Conservation (phyloP, 441 rosid species). For the Erysimum cheiri region DNA sequence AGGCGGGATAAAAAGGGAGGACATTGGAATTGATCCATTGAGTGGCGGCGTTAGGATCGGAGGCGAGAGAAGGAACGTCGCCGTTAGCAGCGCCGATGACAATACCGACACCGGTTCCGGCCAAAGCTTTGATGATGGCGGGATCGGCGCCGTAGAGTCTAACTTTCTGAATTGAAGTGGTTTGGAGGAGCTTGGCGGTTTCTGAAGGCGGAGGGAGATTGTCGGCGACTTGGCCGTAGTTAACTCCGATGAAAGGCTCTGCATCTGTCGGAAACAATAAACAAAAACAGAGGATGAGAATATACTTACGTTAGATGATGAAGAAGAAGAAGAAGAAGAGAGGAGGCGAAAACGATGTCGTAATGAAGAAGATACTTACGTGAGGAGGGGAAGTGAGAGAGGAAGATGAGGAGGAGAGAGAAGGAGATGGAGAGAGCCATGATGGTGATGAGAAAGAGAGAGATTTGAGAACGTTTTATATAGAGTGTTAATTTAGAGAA, state of each 20-base stretch:
- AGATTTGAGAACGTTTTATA: not conserved
- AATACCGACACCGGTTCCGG: constrained; percentile 82
- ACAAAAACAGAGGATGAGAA: constrained; percentile 2
- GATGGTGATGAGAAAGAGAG: constrained; percentile 23
- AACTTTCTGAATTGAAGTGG: constrained; percentile 74
- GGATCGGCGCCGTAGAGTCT: constrained; percentile 92
- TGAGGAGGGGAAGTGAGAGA: constrained; percentile 49
- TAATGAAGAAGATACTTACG: constrained; percentile 44
- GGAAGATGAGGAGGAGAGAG: constrained; percentile 47
- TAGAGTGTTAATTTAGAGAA: too few species aligned
- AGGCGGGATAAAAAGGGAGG: constrained; percentile 77
- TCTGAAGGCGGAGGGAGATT: constrained; percentile 85
- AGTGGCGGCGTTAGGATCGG: constrained; percentile 77
- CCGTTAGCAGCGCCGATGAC: constrained; percentile 83
- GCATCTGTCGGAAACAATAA: constrained; percentile 49
- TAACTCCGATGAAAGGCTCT: constrained; percentile 83
- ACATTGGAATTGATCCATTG: constrained; percentile 88
- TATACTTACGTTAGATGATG: not conserved
- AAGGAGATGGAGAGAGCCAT: constrained; percentile 36
- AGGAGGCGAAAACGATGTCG: not conserved
- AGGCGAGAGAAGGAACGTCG: constrained; percentile 76
- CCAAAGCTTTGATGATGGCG: constrained; percentile 70
- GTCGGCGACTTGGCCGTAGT: constrained; percentile 91
- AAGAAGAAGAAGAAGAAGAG: not conserved
- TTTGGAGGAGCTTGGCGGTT: constrained; percentile 76